Evolutionary conservation across 495 filamentous ascomycete genomes (phyloP).

Genomic region (Penicillium lagena): DNA sequence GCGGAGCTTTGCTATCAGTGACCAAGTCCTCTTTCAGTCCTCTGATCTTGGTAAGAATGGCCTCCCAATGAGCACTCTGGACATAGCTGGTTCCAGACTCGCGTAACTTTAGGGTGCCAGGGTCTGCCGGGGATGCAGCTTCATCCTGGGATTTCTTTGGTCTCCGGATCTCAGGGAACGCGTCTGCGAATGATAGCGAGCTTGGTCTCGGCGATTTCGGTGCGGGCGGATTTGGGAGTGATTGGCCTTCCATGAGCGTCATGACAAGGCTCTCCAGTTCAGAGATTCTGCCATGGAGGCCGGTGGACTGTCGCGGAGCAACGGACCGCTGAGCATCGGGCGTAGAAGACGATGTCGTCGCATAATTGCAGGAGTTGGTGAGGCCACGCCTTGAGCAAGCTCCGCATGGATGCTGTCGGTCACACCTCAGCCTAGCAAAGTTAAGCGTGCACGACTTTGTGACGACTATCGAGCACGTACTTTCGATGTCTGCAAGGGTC

Average conservation of each 20-base stretch:
- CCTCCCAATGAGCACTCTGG: conserved; percentile 4
- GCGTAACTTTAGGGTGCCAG: conserved; percentile 15
- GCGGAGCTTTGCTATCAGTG: conserved; percentile 4
- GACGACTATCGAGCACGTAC: conserved; percentile 8
- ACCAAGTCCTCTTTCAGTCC: conserved; percentile 10
- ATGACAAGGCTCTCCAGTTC: too few species aligned
- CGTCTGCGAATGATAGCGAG: neutral
- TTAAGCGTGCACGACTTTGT: neutral
- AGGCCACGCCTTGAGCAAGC: neutral
- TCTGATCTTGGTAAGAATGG: conserved; percentile 4
- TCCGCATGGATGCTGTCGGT: conserved; percentile 17
- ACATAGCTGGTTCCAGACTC: conserved; percentile 14
- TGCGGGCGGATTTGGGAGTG: too few species aligned
- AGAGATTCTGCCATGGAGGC: too few species aligned
- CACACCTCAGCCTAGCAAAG: conserved; percentile 18
- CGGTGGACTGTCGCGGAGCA: too few species aligned
- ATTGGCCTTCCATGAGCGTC: too few species aligned
- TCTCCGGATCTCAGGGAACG: conserved; percentile 8
- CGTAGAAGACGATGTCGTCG: neutral
- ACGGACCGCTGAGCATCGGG: too few species aligned
- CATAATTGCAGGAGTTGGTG: conserved; percentile 8
- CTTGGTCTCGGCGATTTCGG: too few species aligned
- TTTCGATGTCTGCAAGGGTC: conserved; percentile 25
- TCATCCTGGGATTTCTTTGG: neutral
- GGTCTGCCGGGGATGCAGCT: conserved; percentile 6